These are phyloP conservation scores for Bacterosira constricta DNA, from an alignment of 108 stramenopile species.

Conservation along the genomic window DNA sequence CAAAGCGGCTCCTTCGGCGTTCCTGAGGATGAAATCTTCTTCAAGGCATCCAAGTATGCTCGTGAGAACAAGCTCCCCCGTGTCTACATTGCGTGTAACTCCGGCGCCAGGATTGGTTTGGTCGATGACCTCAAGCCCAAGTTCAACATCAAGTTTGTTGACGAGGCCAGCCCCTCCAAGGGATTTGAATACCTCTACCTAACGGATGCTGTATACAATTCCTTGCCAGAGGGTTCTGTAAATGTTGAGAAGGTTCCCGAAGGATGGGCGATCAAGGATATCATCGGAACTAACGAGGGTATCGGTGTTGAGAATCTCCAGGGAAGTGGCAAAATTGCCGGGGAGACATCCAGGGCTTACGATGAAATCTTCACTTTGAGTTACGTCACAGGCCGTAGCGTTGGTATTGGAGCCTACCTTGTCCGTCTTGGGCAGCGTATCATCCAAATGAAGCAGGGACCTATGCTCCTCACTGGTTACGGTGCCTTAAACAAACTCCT, in stretches of 20 bases:
- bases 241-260: conserved; percentile 85
- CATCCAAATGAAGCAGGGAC: conserved; percentile 92
- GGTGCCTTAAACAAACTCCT: conserved; percentile 97
- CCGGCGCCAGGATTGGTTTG: conserved; percentile 97
- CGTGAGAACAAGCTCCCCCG: conserved; percentile 91
- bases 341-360: conserved; percentile 95
- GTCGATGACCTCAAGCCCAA: conserved; percentile 96
- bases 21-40: conserved; percentile 94
- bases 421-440: conserved; percentile 93
- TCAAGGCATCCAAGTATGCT: conserved; percentile 90
- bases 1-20: conserved; percentile 98
- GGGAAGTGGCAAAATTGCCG: conserved; percentile 98
- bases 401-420: conserved; percentile 95
- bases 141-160: conserved; percentile 94
- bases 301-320: conserved; percentile 98
- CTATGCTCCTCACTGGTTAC: conserved; percentile 95
- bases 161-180: conserved; percentile 83
- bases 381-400: conserved; percentile 96
- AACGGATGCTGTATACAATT: conserved; percentile 89
- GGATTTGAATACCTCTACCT: conserved; percentile 98
- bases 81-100: conserved; percentile 96
- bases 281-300: conserved; percentile 94
- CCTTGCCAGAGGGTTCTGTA: conserved; percentile 86
- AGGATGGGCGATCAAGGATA: conserved; percentile 91
- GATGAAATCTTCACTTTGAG: conserved; percentile 97